Base-by-base conservation (phyloP, 139 green algal genomes). In the Micractinium sp. region DNA sequence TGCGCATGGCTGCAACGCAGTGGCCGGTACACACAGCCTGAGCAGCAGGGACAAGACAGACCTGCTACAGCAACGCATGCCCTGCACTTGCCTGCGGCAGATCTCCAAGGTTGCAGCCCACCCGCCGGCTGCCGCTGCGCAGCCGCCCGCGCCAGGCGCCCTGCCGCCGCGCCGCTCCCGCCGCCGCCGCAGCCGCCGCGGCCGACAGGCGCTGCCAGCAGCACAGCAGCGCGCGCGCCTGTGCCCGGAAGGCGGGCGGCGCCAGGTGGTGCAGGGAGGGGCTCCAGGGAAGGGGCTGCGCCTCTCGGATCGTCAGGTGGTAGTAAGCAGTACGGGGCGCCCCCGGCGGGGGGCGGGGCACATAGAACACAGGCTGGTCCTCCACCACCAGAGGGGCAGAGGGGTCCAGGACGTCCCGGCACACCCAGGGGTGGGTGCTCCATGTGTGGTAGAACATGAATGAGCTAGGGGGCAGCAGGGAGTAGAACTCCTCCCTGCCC, bases 71-170 rank as follows among this genome's bases (percentile, higher is more conserved):
- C 7, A 5, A 56, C 7, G 47, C 47, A 56, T 5, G 47, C 47
- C 67, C 29, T 77, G 71, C 71, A 14, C 71, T 31, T 13, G 35
- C 71, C 71, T 77, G 71, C 71, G 71, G 71, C 29, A 77, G 31
- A 19, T 77, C 71, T 18, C 71, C 71, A 25, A 77, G 71, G 12
- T n/a, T 77, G 71, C 13, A n/a, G 16, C 3, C 71, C 71, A 15
- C 71, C 71, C 36, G 71, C 71, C 71, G 35, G 71, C 71, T 77
- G 71, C 71, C 36, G 71, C 71, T 77, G 71, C 71, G 71, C 71
- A 77, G 31, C 31, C 71, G 71, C 31, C 71, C 71, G 71, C 71
- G 31, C 71, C 71, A 77, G 71, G 71, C 29, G 29, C 71, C 20
- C 20, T 33, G 31, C 25, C 31, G 74, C 74, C 20, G 1, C n/a